Percentiles rank a stretch among this genome's conserved stretches.
These are phyloP conservation scores for Rhynchospora tenuis DNA, from an alignment of 176 grass and related monocot genomes.

Conservation along the genomic window DNA sequence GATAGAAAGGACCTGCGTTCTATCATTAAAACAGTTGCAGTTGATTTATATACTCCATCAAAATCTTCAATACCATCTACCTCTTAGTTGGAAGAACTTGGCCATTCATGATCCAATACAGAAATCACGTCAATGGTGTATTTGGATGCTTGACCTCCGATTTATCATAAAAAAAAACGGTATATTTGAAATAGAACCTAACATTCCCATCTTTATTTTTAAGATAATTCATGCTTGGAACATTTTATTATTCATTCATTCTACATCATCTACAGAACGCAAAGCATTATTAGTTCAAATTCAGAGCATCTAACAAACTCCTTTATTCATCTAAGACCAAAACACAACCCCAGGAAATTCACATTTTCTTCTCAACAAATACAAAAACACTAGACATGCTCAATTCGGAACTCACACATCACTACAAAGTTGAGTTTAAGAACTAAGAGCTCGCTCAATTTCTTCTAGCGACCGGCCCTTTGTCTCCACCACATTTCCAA, in stretches of 20 bases:
- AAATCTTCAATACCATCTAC: no score
- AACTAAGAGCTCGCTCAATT: constrained; percentile 63
- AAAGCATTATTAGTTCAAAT: not conserved
- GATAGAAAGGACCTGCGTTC: no score
- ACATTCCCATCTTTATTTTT: not conserved
- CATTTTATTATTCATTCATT: not conserved
- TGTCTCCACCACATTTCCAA: constrained; percentile 82
- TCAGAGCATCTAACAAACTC: not conserved
- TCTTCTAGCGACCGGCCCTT: constrained; percentile 91
- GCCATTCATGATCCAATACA: no score
- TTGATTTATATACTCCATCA: no score
- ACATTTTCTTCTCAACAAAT: not conserved
- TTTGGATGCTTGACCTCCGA: no score
- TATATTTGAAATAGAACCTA: no score
- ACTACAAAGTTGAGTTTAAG: constrained; percentile 19
- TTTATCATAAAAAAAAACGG: no score
- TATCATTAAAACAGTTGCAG: no score
- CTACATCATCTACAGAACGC: not conserved
- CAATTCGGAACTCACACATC: not conserved
- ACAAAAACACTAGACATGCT: constrained; percentile 2
- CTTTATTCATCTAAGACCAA: constrained; percentile 7
- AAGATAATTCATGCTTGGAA: not conserved
- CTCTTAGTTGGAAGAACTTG: no score
- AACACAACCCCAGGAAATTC: not conserved
- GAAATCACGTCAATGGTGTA: no score